Percentiles rank a stretch among this genome's conserved stretches.
Conservation (phyloP, 1,284 basidiomycete genomes). For the Puccinia brachypodii region DNA sequence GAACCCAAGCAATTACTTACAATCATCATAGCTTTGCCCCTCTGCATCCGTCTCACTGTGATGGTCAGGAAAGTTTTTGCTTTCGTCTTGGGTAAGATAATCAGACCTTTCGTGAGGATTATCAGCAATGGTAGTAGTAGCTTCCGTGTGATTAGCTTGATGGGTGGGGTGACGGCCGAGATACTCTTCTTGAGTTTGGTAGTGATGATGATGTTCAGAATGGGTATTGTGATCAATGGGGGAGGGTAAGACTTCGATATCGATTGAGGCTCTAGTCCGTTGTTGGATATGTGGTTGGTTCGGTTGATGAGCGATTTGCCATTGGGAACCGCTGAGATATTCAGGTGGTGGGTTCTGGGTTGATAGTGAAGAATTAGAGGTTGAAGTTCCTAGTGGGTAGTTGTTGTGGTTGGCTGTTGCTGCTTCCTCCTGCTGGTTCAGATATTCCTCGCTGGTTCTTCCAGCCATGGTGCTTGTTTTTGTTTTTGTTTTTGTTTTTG, state of each 20-base stretch:
- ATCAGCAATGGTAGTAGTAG: background rate
- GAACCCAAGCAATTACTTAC: background rate
- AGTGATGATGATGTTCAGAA: background rate
- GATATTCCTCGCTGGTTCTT: no score
- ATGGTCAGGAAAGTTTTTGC: background rate
- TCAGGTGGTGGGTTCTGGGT: slow-evolving; percentile 18
- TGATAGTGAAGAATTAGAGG: background rate
- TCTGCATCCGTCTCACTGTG: slow-evolving; percentile 32
- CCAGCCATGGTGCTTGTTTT: no score
- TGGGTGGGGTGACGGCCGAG: background rate
- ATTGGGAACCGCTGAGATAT: slow-evolving; percentile 24
- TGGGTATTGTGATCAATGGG: background rate
- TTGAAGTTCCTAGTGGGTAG: background rate
- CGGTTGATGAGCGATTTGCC: background rate
- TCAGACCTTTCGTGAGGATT: background rate
- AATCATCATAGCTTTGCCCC: slow-evolving; percentile 43
- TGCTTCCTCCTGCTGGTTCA: no score
- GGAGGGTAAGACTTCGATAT: slow-evolving; percentile 16
- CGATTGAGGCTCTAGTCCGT: background rate
- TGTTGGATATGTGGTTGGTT: background rate
- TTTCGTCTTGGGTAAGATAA: background rate
- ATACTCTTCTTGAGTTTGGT: background rate
- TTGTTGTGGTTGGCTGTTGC: background rate
- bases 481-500: no score
- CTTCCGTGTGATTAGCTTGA: background rate